phyloP scores from a whole-genome alignment of 2,329 filamentous ascomycete species.

The Talaromyces sp. region DNA sequence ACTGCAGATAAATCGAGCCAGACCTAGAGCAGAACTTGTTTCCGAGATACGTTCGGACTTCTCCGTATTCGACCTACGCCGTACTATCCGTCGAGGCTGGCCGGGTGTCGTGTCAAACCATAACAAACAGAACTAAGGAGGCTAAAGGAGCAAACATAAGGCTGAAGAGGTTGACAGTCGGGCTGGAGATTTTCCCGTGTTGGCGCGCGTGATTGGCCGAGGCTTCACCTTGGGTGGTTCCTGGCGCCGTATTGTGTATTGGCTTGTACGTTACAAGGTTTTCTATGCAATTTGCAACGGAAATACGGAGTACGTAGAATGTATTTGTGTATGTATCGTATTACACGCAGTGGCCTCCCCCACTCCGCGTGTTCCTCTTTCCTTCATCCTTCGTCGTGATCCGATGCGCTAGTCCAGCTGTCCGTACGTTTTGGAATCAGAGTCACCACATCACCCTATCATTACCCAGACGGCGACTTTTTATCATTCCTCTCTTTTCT shows the following conservation, averaged over 20 bases:
- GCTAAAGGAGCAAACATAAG: background rate
- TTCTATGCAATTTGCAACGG: too few species aligned
- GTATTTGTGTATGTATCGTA: background rate
- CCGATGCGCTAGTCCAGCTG: background rate
- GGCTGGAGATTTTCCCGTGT: background rate
- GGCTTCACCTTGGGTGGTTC: background rate
- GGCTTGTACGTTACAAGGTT: background rate
- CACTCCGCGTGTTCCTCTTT: constrained; percentile 7
- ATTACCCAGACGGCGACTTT: background rate
- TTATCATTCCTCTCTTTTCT: background rate
- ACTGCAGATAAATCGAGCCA: background rate
- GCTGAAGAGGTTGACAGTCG: background rate
- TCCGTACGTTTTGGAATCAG: background rate
- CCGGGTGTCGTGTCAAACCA: background rate
- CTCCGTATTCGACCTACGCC: background rate
- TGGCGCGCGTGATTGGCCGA: background rate
- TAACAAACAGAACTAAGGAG: background rate
- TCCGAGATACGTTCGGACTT: background rate
- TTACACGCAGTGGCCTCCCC: background rate
- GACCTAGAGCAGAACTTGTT: background rate
- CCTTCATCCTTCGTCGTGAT: background rate
- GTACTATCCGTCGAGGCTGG: too few species aligned
- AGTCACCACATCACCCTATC: constrained; percentile 1
- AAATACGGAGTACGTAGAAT: too few species aligned
- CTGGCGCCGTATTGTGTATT: background rate